Base-by-base conservation (phyloP, 345 rosid genomes). In the Murraya koenigii region DNA sequence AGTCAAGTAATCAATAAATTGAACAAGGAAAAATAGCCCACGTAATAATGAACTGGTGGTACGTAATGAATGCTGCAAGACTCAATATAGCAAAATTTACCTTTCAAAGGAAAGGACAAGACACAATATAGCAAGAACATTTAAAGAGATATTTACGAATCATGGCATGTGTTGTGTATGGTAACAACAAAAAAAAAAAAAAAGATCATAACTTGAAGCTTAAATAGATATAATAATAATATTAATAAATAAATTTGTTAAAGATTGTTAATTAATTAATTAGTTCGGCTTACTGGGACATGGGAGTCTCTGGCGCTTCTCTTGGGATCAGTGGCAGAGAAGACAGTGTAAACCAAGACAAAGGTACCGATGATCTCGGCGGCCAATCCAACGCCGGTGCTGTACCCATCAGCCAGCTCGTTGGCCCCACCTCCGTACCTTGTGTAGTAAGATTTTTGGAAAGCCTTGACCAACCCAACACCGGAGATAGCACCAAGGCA, bases 291-390 rank as follows among this genome's bases (percentile, higher is more conserved):
- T 88, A 94, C 98, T 10, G 97, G 98, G 67, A 94, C 87, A 80
- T 91, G 96, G 78, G 98, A 94, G 90, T 94, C 98, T 25, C 96
- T 83, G 4, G 98, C 97, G 41, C 72, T 94, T 58, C 96, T 84
- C 87, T 92, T 91, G 22, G 98, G 97, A 74, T 94, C 92, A 0
- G 96, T 94, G 67, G 98, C 96, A 1, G 98, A 94, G 87, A 94
- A 92, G 55, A 94, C 98, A 1, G 97, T 94, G 87, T 94, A 94
- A 35, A 94, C 97, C 72, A 94, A 81, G 44, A 92, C 92, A 30
- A 92, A 94, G 17, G 98, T 94, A 7, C 97, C 98, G 15, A 94
- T 89, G 75, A 94, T 92, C 90, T 94, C 98, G 5, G 93, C 98
- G 5, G 88, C 94, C 75, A 94, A 66, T 26, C 97, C 97, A 4